Evolutionary conservation across 1,139 yeast genomes (phyloP), one percentile per base, ranked within the genome.

Genomic region (Taphrina wiesneri): DNA sequence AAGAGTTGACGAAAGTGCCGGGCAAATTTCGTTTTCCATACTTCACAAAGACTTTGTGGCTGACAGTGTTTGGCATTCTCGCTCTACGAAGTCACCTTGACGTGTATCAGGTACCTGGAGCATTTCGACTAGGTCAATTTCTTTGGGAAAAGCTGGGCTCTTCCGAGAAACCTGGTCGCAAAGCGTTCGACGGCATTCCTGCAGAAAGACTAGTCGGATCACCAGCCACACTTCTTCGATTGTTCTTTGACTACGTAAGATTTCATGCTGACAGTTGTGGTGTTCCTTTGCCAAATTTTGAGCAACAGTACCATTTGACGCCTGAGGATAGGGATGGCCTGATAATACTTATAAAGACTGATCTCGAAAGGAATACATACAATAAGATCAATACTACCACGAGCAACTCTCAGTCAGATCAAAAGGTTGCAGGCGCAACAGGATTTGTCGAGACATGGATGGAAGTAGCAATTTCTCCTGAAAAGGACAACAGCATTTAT

Each of bases 11-110:
- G 0, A 82, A 83, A 68, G 97, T 91, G 0, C 92, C 93, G 0
- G 80, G 85, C 65, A 85, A 84, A 71, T 91, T 86, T 76, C 80
- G 90, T 57, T 91, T 88, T 73, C 97, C 97, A 0, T 81, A 82
- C 75, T 90, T 90, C 73, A 83, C 86, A 68, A 83, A 80, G 69
- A 86, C 88, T 2, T 75, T 90, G 74, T 88, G 95, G 92, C 78
- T 85, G 28, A 78, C 87, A 3, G 77, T 74, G 3, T 34, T 65
- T 25, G 64, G 64, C 26, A 36, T 49, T 15, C 26, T 60, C 13
- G 57, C 51, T 4, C 2, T 19, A 17, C 26, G 51, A n/a, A 52
- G 17, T n/a, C 39, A 28, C 21, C 26, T 60, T 4, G 17, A 25
- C 17, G 26, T 17, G 11, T 15, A 39, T 23, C 45, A 36, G 32